Base-by-base conservation (phyloP, 2,329 filamentous ascomycete genomes). In the Canariomyces notabilis region DNA sequence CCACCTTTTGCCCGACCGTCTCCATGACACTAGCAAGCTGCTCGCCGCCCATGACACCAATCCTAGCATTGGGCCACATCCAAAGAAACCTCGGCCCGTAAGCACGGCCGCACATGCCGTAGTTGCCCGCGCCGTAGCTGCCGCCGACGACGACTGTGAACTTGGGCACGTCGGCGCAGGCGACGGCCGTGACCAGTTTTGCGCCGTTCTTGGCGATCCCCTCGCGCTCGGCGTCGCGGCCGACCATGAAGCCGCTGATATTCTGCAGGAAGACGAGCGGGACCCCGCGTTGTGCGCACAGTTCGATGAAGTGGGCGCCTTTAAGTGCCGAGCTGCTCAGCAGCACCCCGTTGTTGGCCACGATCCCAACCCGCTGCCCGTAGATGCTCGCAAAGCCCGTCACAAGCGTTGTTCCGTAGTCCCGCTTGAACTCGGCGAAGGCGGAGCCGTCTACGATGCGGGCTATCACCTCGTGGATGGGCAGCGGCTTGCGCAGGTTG, bases 171-270 rank as follows among this genome's bases (percentile, higher is more conserved):
- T 93, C 82, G 4, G 91, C 90, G 63, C 90, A 96, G 7, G 89
- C 88, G 9, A 97, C 93, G 6, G 91, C 93, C 2, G 89, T 95
- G 21, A 97, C 93, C 15, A 98, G 80, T 70, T 98, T 97, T 5
- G 93, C 93, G 33, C 93, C 93, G 61, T 97, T 94, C 75, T 97
- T 97, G 44, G 93, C 93, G 58, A 98, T 97, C 11, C 93, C 93
- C 42, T 91, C 91, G 44, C 86, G 85, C 69, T 98, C 93, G 0
- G 91, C 89, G 59, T 93, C 88, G 15, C 82, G 79, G 35, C 93
- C 93, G 23, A 98, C 93, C 93, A 98, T 98, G 77, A 98, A 98
- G 35, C 93, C 93, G 5, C 83, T 85, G 63, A 98, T 97, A 67
- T 98, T 97, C 66, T 98, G 93, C 16, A 98, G 72, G 69, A 97